Conservation (phyloP, 352 stramenopile genomes). For the Globisporangium megalacanthum region DNA sequence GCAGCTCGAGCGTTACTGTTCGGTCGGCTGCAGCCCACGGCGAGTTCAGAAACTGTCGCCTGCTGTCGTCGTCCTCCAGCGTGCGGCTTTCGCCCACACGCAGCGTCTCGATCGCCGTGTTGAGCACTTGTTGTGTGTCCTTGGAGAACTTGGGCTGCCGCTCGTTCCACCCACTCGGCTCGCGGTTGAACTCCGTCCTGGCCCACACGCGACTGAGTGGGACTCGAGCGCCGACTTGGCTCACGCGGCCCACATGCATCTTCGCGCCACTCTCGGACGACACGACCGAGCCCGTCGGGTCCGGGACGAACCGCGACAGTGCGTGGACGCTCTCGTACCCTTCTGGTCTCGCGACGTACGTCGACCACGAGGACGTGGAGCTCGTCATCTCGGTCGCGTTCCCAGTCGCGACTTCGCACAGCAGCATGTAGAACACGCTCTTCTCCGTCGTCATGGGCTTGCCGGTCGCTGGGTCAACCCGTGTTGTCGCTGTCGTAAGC, state of each 20-base stretch:
- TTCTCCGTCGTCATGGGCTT: constrained; percentile 37
- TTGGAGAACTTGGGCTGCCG: constrained; percentile 25
- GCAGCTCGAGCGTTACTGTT: constrained; percentile 41
- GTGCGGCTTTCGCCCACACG: constrained; percentile 30
- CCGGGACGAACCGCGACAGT: constrained; percentile 35
- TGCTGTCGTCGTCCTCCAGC: constrained; percentile 31
- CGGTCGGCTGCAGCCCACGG: constrained; percentile 16
- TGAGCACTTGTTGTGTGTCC: constrained; percentile 31
- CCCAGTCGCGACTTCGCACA: constrained; percentile 68
- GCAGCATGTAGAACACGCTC: constrained; percentile 62
- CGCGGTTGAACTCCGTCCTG: constrained; percentile 29
- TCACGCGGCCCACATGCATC: constrained; percentile 46
- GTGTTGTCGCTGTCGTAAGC: constrained; percentile 20
- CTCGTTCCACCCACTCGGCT: constrained; percentile 31
- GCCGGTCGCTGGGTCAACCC: constrained; percentile 19
- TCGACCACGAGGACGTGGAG: constrained; percentile 6
- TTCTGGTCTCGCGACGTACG: constrained; percentile 32
- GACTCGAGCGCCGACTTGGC: constrained; percentile 30
- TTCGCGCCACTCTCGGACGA: constrained; percentile 46
- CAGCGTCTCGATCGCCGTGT: constrained; percentile 38
- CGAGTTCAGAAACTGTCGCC: constrained; percentile 24
- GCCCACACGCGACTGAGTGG: constrained; percentile 47
- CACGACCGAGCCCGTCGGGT: constrained; percentile 42
- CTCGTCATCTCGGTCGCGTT: constrained; percentile 28
- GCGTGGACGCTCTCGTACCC: constrained; percentile 61